These are phyloP conservation scores for Orbilia oligospora DNA, from an alignment of 2,329 filamentous ascomycete species.

Conservation along the genomic window DNA sequence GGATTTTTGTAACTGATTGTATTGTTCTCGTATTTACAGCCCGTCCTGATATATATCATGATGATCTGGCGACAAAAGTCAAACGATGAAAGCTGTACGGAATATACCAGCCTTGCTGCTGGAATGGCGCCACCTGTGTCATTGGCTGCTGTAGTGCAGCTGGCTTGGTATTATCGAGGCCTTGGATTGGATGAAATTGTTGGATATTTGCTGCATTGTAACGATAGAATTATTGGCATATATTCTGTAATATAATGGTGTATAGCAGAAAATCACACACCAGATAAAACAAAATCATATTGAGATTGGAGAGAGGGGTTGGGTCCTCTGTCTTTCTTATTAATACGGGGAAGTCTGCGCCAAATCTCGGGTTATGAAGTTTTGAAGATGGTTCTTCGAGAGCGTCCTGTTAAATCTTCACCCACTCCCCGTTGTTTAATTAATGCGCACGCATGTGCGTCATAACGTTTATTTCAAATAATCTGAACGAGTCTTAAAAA, in stretches of 20 bases:
- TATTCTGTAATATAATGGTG: not conserved
- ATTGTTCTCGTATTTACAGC: slow-evolving; percentile 12
- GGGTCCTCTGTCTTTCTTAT: not conserved
- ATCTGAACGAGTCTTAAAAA: not conserved
- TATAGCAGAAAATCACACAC: not conserved
- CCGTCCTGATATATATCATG: too few species aligned
- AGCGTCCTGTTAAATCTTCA: too few species aligned
- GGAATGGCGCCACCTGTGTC: not conserved
- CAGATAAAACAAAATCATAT: not conserved
- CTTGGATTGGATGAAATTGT: not conserved
- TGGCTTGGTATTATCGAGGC: not conserved
- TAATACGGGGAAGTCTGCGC: not conserved
- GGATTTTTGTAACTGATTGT: not conserved
- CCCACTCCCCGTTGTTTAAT: too few species aligned
- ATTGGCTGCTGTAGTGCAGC: not conserved
- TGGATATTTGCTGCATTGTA: slow-evolving; percentile 1
- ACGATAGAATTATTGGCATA: not conserved
- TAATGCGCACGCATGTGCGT: too few species aligned
- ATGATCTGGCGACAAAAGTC: not conserved
- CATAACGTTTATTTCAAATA: too few species aligned
- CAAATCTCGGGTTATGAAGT: too few species aligned
- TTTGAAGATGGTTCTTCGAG: too few species aligned
- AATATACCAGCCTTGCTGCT: not conserved
- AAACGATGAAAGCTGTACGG: not conserved
- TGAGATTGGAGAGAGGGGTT: not conserved